These are phyloP conservation scores for Athelia sp. DNA, from an alignment of 1,284 basidiomycete genomes.

Conservation along the genomic window DNA sequence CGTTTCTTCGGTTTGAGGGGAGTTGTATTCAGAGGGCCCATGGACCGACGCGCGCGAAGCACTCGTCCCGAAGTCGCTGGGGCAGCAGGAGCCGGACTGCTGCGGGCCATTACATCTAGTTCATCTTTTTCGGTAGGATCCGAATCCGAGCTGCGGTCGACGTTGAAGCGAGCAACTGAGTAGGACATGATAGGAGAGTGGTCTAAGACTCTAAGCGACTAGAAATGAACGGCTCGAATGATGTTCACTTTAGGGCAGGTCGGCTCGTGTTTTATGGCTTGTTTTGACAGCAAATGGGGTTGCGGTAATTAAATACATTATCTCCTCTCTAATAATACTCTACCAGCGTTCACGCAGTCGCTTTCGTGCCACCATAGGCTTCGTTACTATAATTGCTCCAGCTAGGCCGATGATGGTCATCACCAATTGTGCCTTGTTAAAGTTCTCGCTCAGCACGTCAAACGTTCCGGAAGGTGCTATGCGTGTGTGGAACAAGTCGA, in stretches of 20 bases:
- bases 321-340: conserved; percentile 20
- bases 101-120: background rate
- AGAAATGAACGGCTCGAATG: too few relatives aligned
- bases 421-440: conserved; percentile 92
- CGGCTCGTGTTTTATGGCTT: background rate
- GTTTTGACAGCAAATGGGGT: background rate
- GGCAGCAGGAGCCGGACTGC: background rate
- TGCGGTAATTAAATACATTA: background rate
- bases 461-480: conserved; percentile 88
- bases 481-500: conserved; percentile 85
- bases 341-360: conserved; percentile 68
- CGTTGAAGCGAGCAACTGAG: background rate
- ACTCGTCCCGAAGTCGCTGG: background rate
- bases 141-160: background rate
- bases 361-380: conserved; percentile 70
- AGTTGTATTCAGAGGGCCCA: background rate
- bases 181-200: background rate
- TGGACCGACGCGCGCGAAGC: background rate
- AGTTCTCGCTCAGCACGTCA: conserved; percentile 86
- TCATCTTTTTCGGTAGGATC: background rate
- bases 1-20: background rate
- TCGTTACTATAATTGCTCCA: conserved; percentile 70
- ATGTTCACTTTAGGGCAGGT: conserved; percentile 2
- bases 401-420: conserved; percentile 74
- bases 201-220: too few relatives aligned